Percentiles rank a stretch among this genome's conserved stretches.
Conservation (phyloP, 129 eudicot genomes). For the Helianthus annuus region DNA sequence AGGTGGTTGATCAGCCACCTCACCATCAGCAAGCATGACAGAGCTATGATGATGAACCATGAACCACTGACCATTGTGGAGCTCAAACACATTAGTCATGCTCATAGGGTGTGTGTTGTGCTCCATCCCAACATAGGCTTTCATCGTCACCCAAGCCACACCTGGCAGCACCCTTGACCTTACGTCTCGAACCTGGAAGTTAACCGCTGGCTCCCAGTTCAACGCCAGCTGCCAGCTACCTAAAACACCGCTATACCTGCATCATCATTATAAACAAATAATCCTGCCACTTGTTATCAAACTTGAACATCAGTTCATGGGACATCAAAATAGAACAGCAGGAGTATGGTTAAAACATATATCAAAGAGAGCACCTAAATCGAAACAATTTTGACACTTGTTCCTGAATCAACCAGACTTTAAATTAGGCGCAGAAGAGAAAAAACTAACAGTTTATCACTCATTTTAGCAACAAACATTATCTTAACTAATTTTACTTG, state of each 20-base stretch:
- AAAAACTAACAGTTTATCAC: not conserved
- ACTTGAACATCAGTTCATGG: not conserved
- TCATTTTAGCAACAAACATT: not conserved
- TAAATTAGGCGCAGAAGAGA: not conserved
- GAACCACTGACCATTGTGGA: slow-evolving; percentile 81
- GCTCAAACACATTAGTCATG: slow-evolving; percentile 78
- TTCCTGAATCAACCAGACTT: no score
- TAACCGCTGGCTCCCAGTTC: slow-evolving; percentile 66
- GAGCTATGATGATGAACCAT: slow-evolving; percentile 98
- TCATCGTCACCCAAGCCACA: slow-evolving; percentile 93
- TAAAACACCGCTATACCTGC: slow-evolving; percentile 73
- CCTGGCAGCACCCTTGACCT: slow-evolving; percentile 67
- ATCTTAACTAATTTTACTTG: not conserved
- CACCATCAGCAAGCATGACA: slow-evolving; percentile 52
- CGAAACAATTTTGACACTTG: not conserved
- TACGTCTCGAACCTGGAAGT: slow-evolving; percentile 78
- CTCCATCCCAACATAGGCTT: slow-evolving; percentile 64
- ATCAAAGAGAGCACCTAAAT: not conserved
- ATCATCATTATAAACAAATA: not conserved
- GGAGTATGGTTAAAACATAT: not conserved
- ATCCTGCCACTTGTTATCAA: slow-evolving; percentile 3
- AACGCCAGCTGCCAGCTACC: slow-evolving; percentile 86
- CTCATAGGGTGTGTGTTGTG: slow-evolving; percentile 36
- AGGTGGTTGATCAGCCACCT: slow-evolving; percentile 46
- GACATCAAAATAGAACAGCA: not conserved